Conservation (phyloP, 2,329 filamentous ascomycete genomes). For the Fusarium oligoseptatum region DNA sequence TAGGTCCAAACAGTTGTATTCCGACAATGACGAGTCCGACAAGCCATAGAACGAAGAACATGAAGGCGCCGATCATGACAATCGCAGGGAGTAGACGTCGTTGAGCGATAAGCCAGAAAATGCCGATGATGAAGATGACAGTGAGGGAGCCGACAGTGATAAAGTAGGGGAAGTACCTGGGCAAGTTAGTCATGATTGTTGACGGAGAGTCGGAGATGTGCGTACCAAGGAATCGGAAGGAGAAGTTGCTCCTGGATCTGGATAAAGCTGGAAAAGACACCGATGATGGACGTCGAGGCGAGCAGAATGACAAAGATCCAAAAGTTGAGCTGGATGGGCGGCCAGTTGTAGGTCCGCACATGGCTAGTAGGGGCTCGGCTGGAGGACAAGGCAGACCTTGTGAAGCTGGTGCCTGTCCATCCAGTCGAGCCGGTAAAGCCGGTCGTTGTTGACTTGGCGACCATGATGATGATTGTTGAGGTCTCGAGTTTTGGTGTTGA, state of each 20-base stretch:
- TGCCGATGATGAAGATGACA: slow-evolving; percentile 74
- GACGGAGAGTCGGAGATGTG: neutral
- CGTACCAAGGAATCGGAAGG: slow-evolving; percentile 72
- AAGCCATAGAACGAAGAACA: slow-evolving; percentile 77
- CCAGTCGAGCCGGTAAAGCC: slow-evolving; percentile 49
- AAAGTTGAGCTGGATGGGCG: slow-evolving; percentile 74
- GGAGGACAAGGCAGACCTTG: slow-evolving; percentile 59
- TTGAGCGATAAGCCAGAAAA: slow-evolving; percentile 73
- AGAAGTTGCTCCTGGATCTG: slow-evolving; percentile 68
- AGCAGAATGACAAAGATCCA: slow-evolving; percentile 77
- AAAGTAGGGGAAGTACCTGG: slow-evolving; percentile 77
- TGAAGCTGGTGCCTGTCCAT: slow-evolving; percentile 39
- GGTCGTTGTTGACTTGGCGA: slow-evolving; percentile 44
- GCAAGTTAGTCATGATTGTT: neutral
- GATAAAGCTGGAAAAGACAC: slow-evolving; percentile 72
- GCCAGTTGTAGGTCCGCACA: slow-evolving; percentile 76
- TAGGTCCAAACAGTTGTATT: slow-evolving; percentile 74
- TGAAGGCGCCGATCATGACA: slow-evolving; percentile 74
- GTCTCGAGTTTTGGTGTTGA: neutral
- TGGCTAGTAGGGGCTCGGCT: slow-evolving; percentile 55
- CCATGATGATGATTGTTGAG: slow-evolving; percentile 40
- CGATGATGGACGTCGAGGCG: slow-evolving; percentile 69
- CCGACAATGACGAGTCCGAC: slow-evolving; percentile 73
- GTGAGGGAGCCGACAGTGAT: slow-evolving; percentile 71
- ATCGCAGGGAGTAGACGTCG: slow-evolving; percentile 72